Percentiles rank a stretch among this genome's conserved stretches.
Conservation (phyloP, 2,329 filamentous ascomycete genomes). For the Thelonectria discophora region DNA sequence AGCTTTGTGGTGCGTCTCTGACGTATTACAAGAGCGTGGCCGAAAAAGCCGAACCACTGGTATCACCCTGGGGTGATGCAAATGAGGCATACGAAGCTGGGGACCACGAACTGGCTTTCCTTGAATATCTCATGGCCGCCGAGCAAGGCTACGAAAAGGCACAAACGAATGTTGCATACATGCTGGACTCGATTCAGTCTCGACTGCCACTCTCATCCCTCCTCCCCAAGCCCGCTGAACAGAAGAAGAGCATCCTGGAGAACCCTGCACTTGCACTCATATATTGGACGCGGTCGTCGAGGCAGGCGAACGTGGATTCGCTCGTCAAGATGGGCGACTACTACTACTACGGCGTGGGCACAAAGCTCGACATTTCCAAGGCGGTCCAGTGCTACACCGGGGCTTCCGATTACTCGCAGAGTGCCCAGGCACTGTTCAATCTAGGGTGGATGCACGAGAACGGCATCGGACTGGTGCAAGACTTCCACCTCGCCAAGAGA, state of each 20-base stretch:
- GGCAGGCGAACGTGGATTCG: slow-evolving; percentile 91
- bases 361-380: slow-evolving; percentile 77
- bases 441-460: slow-evolving; percentile 99
- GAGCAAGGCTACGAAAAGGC: slow-evolving; percentile 92
- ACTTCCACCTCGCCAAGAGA: slow-evolving; percentile 95
- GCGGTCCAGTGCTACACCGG: slow-evolving; percentile 93
- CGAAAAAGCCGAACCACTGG: slow-evolving; percentile 75
- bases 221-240: slow-evolving; percentile 53
- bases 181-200: slow-evolving; percentile 79
- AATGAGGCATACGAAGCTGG: slow-evolving; percentile 83
- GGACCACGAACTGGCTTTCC: slow-evolving; percentile 80
- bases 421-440: slow-evolving; percentile 95
- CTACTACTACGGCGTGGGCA: slow-evolving; percentile 85
- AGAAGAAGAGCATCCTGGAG: slow-evolving; percentile 52
- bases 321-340: slow-evolving; percentile 99
- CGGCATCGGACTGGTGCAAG: slow-evolving; percentile 88
- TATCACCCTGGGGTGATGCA: slow-evolving; percentile 83
- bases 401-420: slow-evolving; percentile 89
- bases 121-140: slow-evolving; percentile 85
- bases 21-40: slow-evolving; percentile 85
- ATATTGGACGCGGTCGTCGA: slow-evolving; percentile 94
- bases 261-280: slow-evolving; percentile 76
- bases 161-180: slow-evolving; percentile 88
- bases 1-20: slow-evolving; percentile 78
- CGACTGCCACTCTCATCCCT: slow-evolving; percentile 50